Evolutionary conservation across 345 rosid genomes (phyloP).

Genomic region (Euclidium syriacum): DNA sequence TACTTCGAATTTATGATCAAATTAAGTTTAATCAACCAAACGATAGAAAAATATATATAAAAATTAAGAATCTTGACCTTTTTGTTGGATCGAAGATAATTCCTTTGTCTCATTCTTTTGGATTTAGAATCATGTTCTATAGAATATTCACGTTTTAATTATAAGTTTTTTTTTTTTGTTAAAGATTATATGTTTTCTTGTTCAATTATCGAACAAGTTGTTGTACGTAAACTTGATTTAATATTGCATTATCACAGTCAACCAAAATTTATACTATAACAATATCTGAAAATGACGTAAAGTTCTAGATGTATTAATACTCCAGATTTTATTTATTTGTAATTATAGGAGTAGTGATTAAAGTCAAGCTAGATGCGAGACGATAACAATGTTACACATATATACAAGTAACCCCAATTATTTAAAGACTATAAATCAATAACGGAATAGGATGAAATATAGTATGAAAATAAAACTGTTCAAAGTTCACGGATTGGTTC

Average conservation of each 20-base stretch:
- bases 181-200: too few species aligned
- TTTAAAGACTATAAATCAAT: background rate
- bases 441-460: background rate
- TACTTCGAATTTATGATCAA: constrained; percentile 9
- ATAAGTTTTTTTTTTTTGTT: too few species aligned
- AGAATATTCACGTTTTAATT: constrained; percentile 7
- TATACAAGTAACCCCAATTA: background rate
- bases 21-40: constrained; percentile 1
- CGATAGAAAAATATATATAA: background rate
- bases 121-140: constrained; percentile 21
- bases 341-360: background rate
- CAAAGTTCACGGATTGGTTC: background rate
- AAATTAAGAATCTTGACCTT: constrained; percentile 19
- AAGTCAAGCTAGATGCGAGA: constrained; percentile 16
- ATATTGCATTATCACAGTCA: constrained; percentile 23
- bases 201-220: constrained; percentile 24
- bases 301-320: background rate
- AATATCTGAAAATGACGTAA: constrained; percentile 13
- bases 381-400: background rate
- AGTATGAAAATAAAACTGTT: background rate
- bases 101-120: constrained; percentile 34
- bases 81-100: constrained; percentile 29
- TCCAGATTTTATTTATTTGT: background rate
- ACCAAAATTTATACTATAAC: constrained; percentile 4
- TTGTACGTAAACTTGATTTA: constrained; percentile 24